These are phyloP conservation scores for Collybiopsis luxurians DNA, from an alignment of 768 basidiomycete genomes.

Conservation along the genomic window DNA sequence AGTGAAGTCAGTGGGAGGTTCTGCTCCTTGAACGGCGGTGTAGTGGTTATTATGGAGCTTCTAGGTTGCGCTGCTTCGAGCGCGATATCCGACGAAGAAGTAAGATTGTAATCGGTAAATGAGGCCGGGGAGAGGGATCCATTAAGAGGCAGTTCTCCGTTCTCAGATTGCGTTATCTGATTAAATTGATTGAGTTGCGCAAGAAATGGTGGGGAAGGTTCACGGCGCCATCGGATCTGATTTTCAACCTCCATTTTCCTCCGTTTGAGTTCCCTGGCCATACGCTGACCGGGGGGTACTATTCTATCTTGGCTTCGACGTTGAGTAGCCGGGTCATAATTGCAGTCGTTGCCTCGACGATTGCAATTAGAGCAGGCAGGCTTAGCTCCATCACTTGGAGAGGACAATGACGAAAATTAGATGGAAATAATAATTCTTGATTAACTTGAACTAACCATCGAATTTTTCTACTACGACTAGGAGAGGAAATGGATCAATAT, in stretches of 20 bases:
- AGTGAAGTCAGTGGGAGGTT: too few relatives aligned
- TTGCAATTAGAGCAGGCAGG: constrained; percentile 74
- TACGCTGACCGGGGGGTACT: constrained; percentile 76
- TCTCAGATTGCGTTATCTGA: background rate
- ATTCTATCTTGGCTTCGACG: constrained; percentile 78
- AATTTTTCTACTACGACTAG: constrained; percentile 78
- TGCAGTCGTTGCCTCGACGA: constrained; percentile 53
- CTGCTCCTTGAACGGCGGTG: too few relatives aligned
- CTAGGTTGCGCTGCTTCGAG: too few relatives aligned
- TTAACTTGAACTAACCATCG: constrained; percentile 39
- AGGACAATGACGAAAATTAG: too few relatives aligned
- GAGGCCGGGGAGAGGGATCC: constrained; percentile 15
- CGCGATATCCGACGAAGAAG: background rate
- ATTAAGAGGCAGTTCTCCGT: background rate
- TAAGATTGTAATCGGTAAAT: constrained; percentile 15
- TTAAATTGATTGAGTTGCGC: background rate
- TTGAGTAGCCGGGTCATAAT: constrained; percentile 70
- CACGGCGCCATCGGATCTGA: constrained; percentile 30
- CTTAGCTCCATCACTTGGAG: constrained; percentile 68
- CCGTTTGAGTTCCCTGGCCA: constrained; percentile 41
- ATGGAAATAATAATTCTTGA: too few relatives aligned
- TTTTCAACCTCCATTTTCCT: constrained; percentile 25
- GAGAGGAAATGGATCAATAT: constrained; percentile 7
- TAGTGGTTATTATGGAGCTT: too few relatives aligned
- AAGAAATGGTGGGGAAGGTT: background rate